Conservation (phyloP, 371 early-diverging fungal species). For the Saksenaea vasiformis region DNA sequence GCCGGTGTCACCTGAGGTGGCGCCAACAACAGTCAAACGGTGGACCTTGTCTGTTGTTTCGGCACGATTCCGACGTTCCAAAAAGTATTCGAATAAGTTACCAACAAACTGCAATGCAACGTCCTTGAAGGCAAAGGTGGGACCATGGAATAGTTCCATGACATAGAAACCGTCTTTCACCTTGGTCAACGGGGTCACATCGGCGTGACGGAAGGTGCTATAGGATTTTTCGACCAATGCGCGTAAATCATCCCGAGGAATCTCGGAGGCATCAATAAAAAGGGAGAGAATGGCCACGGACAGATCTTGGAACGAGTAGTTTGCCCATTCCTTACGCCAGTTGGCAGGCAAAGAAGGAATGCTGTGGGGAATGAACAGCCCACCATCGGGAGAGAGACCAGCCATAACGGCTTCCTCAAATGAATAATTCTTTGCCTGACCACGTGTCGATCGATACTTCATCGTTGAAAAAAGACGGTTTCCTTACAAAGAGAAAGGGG, state of each 20-base stretch:
- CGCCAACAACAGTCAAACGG: conserved; percentile 91
- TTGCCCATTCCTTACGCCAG: conserved; percentile 70
- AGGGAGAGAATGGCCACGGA: conserved; percentile 82
- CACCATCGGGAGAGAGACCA: conserved; percentile 94
- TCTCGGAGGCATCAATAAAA: conserved; percentile 80
- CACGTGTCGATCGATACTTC: conserved; percentile 90
- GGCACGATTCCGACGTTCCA: conserved; percentile 72
- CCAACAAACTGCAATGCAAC: conserved; percentile 96
- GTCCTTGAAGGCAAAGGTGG: conserved; percentile 98
- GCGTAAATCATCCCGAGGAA: conserved; percentile 73
- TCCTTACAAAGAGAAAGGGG: conserved; percentile 2
- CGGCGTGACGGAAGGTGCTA: conserved; percentile 74
- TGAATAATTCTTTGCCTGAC: conserved; percentile 67
- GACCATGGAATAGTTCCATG: conserved; percentile 96
- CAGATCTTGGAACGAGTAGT: conserved; percentile 78
- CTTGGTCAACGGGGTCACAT: conserved; percentile 82
- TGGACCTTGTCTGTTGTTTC: conserved; percentile 52
- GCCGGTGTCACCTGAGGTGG: conserved; percentile 98
- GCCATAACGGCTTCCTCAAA: conserved; percentile 93
- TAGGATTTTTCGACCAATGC: conserved; percentile 74
- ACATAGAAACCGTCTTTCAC: conserved; percentile 71
- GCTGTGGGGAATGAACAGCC: conserved; percentile 88
- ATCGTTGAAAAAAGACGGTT: conserved; percentile 39
- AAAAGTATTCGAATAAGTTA: conserved; percentile 96
- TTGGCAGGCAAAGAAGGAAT: conserved; percentile 75